Conservation (phyloP, 2,329 filamentous ascomycete genomes). For the Ophiostoma montium region DNA sequence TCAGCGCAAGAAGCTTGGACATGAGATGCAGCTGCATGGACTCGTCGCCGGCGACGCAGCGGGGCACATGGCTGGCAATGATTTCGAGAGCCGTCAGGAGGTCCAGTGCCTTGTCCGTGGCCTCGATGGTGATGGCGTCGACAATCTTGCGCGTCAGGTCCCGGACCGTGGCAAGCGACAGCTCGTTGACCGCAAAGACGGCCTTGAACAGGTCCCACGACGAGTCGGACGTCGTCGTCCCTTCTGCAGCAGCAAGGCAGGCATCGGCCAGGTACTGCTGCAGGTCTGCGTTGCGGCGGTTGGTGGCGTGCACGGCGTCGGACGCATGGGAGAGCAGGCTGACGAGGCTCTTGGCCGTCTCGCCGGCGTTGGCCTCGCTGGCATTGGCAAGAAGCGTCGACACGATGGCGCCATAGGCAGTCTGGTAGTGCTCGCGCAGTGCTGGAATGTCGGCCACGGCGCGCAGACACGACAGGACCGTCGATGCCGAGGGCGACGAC, state of each 20-base stretch:
- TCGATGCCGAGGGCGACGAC: constrained; percentile 51
- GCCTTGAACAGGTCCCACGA: constrained; percentile 36
- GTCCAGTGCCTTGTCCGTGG: constrained; percentile 14
- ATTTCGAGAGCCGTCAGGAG: constrained; percentile 33
- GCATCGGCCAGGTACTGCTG: constrained; percentile 33
- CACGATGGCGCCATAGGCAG: constrained; percentile 21
- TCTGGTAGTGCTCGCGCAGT: constrained; percentile 23
- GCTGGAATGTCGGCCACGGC: constrained; percentile 32
- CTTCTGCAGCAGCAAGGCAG: constrained; percentile 25
- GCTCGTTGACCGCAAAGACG: constrained; percentile 27
- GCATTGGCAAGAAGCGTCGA: constrained; percentile 23
- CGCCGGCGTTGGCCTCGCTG: constrained; percentile 13
- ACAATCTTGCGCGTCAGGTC: constrained; percentile 19
- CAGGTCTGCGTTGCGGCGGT: constrained; percentile 26
- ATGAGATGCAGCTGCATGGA: constrained; percentile 35
- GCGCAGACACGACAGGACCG: constrained; percentile 52
- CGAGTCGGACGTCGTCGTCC: constrained; percentile 19
- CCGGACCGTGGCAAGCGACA: constrained; percentile 23
- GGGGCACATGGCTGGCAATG: constrained; percentile 30
- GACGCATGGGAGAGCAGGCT: constrained; percentile 33
- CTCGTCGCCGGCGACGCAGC: constrained; percentile 30
- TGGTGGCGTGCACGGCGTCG: constrained; percentile 19
- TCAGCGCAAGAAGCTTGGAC: constrained; percentile 35
- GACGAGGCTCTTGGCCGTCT: constrained; percentile 24
- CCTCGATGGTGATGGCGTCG: constrained; percentile 10